Conservation (phyloP, 257 asterid genomes). For the Nicotiana undulata region DNA sequence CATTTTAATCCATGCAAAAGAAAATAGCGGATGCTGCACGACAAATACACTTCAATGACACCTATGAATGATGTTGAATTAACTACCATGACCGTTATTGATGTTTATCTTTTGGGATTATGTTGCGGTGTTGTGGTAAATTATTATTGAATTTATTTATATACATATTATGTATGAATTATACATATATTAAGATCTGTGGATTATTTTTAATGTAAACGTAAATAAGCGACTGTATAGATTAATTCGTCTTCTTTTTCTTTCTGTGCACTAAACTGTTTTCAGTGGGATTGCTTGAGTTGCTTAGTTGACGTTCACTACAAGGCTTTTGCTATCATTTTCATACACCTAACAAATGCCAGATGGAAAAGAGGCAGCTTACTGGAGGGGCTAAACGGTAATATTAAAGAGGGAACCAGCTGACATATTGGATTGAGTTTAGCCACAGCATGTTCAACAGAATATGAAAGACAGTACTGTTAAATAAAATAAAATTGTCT, state of each 20-base stretch:
- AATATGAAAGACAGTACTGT: background rate
- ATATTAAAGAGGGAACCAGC: background rate
- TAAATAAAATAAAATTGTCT: background rate
- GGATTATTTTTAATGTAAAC: no score
- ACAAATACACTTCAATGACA: background rate
- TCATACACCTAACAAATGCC: background rate
- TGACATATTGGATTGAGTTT: background rate
- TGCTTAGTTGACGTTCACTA: background rate
- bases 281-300: background rate
- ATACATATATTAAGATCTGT: no score
- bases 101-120: no score
- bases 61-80: no score
- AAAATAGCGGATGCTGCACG: background rate
- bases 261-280: background rate
- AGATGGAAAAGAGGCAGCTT: no score
- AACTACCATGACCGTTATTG: no score
- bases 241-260: background rate
- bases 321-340: background rate
- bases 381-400: background rate
- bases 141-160: no score
- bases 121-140: no score
- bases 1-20: background rate
- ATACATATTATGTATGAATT: no score
- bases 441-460: slow-evolving; percentile 1
- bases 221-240: no score